phyloP scores from a whole-genome alignment of 768 basidiomycete genomes.

The Goffeauzyma gilvescens region DNA sequence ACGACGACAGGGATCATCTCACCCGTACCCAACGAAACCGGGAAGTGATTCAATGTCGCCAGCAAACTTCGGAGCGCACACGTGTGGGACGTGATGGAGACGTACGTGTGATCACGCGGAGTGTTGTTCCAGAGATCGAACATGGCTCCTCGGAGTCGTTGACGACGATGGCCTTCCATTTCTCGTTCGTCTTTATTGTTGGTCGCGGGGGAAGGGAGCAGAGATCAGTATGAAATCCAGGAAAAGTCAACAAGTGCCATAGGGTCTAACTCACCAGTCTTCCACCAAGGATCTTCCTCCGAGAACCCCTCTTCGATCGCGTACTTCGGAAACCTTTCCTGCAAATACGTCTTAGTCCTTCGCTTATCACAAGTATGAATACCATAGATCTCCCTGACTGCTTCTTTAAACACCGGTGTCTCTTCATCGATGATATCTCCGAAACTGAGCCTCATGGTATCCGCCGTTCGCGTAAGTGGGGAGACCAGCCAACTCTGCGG shows the following conservation, averaged over 20 bases:
- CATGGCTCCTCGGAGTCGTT: conserved; percentile 17
- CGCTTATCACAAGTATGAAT: conserved; percentile 30
- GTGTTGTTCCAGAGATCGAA: conserved; percentile 20
- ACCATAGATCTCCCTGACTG: conserved; percentile 28
- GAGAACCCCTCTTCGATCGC: conserved; percentile 22
- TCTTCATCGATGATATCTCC: conserved; percentile 20
- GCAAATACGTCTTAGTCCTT: conserved; percentile 19
- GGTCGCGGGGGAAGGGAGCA: background rate
- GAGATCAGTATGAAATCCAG: background rate
- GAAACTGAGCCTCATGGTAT: conserved; percentile 27
- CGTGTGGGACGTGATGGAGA: conserved; percentile 28
- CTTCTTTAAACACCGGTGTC: conserved; percentile 23
- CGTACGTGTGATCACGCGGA: conserved; percentile 11
- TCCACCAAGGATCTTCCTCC: conserved; percentile 29
- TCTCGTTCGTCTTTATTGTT: conserved; percentile 21
- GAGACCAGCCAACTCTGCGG: conserved; percentile 17
- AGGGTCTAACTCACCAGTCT: conserved; percentile 7
- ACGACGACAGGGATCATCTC: conserved; percentile 31
- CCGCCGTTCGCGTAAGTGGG: conserved; percentile 24
- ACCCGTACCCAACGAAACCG: conserved; percentile 24
- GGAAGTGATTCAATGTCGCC: conserved; percentile 22
- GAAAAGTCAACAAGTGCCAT: background rate
- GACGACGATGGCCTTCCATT: conserved; percentile 22
- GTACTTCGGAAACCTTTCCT: conserved; percentile 22
- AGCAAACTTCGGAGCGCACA: conserved; percentile 22